A percentile compares a stretch with the other conserved stretches of the same genome.
These are phyloP conservation scores for Mycosphaerella sp. DNA, from an alignment of 2,329 filamentous ascomycete species.

Conservation along the genomic window DNA sequence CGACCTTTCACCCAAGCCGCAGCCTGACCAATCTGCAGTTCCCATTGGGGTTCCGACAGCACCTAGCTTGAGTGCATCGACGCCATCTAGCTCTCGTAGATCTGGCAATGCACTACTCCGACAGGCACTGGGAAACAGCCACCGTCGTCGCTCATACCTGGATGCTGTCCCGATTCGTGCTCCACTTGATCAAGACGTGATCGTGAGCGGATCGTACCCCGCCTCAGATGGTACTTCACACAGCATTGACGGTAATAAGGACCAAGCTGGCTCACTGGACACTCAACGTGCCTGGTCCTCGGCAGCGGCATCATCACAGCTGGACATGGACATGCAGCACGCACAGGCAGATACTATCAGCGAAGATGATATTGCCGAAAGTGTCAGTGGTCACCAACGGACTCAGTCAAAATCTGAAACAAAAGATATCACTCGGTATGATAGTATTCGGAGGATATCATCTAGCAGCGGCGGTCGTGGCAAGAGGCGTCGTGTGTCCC, in stretches of 20 bases:
- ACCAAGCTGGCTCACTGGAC: no score
- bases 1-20: background rate
- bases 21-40: background rate
- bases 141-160: background rate
- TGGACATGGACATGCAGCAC: background rate
- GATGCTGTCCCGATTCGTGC: background rate
- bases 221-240: background rate
- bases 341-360: background rate
- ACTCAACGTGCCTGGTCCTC: no score
- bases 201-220: background rate
- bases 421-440: background rate
- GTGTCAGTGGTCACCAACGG: no score
- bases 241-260: background rate
- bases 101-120: constrained; percentile 2
- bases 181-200: constrained; percentile 1
- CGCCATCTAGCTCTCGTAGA: background rate
- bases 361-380: background rate
- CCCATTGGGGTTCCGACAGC: background rate
- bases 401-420: background rate
- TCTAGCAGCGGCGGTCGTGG: background rate
- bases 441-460: no score
- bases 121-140: constrained; percentile 3
- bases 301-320: no score
- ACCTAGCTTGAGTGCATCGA: background rate
- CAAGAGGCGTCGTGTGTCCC: background rate